phyloP scores from a whole-genome alignment of 108 stramenopile species.

The Tribonema minus region DNA sequence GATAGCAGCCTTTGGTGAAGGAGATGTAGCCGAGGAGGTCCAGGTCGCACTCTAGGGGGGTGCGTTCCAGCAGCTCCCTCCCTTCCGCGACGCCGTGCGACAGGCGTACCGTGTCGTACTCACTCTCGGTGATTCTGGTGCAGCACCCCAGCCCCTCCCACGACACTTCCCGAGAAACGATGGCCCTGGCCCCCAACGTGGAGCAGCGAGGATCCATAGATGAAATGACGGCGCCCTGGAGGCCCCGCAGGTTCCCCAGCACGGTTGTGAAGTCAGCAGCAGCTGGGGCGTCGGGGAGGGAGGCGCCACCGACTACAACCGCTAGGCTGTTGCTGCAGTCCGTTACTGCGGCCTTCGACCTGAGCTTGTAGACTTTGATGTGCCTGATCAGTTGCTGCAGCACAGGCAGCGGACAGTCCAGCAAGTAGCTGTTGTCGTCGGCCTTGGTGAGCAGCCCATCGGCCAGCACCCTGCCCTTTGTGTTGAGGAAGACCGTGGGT shows the following conservation, averaged over 20 bases:
- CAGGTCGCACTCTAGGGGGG: slow-evolving; percentile 85
- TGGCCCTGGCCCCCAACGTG: slow-evolving; percentile 4
- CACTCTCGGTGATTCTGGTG: neutral
- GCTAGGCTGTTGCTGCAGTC: slow-evolving; percentile 9
- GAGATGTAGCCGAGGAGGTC: slow-evolving; percentile 81
- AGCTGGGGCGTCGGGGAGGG: slow-evolving; percentile 1
- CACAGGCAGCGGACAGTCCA: slow-evolving; percentile 27
- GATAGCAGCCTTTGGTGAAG: slow-evolving; percentile 94
- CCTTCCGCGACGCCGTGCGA: slow-evolving; percentile 30
- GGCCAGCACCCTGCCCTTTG: slow-evolving; percentile 35
- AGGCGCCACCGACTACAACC: slow-evolving; percentile 14
- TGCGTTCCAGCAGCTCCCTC: slow-evolving; percentile 40
- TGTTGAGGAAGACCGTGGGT: slow-evolving; percentile 24
- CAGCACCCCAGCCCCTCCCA: neutral
- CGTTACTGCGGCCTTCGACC: slow-evolving; percentile 37
- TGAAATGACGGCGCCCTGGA: neutral
- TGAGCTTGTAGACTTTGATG: slow-evolving; percentile 37
- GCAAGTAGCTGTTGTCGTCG: neutral
- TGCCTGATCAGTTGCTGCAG: neutral
- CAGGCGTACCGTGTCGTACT: slow-evolving; percentile 23
- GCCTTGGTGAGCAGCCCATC: slow-evolving; percentile 18
- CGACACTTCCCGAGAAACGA: neutral
- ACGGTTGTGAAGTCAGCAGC: neutral
- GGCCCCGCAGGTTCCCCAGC: neutral
- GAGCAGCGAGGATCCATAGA: slow-evolving; percentile 22